A percentile compares a stretch with the other conserved stretches of the same genome.
Conservation (phyloP, 2,329 filamentous ascomycete species). For the Lachnellula arida region DNA sequence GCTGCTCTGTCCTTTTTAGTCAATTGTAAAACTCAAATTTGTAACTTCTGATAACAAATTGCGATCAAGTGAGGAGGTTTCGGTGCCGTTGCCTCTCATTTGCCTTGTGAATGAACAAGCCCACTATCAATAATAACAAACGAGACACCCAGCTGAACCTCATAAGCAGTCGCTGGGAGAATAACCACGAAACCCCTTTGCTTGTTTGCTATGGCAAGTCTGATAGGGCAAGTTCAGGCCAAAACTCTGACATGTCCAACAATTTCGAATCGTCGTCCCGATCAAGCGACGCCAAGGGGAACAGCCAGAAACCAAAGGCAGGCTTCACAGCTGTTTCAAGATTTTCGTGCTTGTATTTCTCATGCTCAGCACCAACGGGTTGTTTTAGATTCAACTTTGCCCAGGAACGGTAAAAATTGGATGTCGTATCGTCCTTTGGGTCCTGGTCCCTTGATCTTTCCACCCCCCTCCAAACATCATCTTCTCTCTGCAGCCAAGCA, state of each 20-base stretch:
- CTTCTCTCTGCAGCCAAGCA: conserved; percentile 1
- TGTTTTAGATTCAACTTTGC: background rate
- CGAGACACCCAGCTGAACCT: too few species aligned
- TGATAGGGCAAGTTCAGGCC: conserved; percentile 1
- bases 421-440: background rate
- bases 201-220: background rate
- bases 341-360: background rate
- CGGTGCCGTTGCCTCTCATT: too few species aligned
- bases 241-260: conserved; percentile 2
- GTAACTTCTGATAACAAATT: too few species aligned
- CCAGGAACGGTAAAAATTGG: background rate
- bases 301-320: conserved; percentile 6
- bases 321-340: conserved; percentile 2
- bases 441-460: background rate
- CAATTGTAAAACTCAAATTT: too few species aligned
- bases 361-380: background rate
- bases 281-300: conserved; percentile 1
- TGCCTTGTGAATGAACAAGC: too few species aligned
- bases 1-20: too few species aligned
- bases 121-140: too few species aligned
- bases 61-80: too few species aligned
- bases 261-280: background rate
- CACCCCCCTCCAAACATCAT: background rate
- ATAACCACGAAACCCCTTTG: too few species aligned
- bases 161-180: too few species aligned